Conservation (phyloP, 169 alveolate species). For the Cryptosporidium felis region DNA sequence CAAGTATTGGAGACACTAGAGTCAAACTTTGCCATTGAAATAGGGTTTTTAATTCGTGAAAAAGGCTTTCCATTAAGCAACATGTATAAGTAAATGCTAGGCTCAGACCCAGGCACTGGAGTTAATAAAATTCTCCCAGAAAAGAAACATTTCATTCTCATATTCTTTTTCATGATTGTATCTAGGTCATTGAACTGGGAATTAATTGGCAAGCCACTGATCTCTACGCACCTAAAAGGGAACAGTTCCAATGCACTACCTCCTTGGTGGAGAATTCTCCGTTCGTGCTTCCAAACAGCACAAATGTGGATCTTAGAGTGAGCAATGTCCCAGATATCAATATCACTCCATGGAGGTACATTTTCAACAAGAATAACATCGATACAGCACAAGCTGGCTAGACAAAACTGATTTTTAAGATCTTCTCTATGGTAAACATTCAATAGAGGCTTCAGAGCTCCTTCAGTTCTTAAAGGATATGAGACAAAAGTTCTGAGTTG, state of each 20-base stretch:
- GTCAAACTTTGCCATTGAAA: neutral
- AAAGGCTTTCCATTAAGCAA: conserved; percentile 55
- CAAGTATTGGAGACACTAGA: neutral
- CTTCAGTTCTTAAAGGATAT: conserved; percentile 32
- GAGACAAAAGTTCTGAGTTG: conserved; percentile 50
- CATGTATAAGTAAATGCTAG: conserved; percentile 40
- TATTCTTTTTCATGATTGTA: neutral
- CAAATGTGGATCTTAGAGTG: conserved; percentile 64
- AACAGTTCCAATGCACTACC: conserved; percentile 36
- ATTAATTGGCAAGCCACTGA: conserved; percentile 32
- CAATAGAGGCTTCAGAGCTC: conserved; percentile 37
- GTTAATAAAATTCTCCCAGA: conserved; percentile 65
- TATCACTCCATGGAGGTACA: conserved; percentile 66
- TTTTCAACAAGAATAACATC: conserved; percentile 29
- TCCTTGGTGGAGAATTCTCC: conserved; percentile 14
- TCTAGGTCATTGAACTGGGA: neutral
- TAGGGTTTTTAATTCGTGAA: conserved; percentile 27
- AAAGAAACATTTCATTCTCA: conserved; percentile 24
- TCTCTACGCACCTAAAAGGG: conserved; percentile 37
- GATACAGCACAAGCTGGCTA: conserved; percentile 29
- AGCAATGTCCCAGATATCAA: conserved; percentile 54
- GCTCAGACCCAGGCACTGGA: conserved; percentile 69
- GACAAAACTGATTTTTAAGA: conserved; percentile 9
- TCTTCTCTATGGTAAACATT: conserved; percentile 19
- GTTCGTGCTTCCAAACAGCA: conserved; percentile 57